Base-by-base conservation (phyloP, 2,329 filamentous ascomycete genomes). In the Plenodomus tracheiphilus region DNA sequence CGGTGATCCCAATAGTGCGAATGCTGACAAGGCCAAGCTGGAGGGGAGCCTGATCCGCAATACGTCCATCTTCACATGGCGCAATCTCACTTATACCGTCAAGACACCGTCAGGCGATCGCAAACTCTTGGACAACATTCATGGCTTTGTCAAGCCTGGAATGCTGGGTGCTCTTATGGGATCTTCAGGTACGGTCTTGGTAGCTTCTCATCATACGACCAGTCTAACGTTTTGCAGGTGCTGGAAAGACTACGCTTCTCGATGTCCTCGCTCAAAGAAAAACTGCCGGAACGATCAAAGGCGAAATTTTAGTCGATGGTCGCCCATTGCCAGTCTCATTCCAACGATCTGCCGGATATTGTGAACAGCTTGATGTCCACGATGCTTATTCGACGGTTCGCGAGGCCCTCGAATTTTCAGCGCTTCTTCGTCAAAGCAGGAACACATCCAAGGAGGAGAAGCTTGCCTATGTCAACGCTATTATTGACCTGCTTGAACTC, bases 61-160 rank as follows among this genome's bases (percentile, higher is more conserved):
- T 65, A 86, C 81, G 0, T 85, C 83, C 0, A 77, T 88, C 0
- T 89, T 95, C 47, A 92, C 88, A 1, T 84, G 81, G 81, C 68
- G 73, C 21, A 73, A 82, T 51, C 74, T 84, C 3, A 72, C 70
- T 7, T 82, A 82, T 48, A 77, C 85, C 70, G 94, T 82, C 52
- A 77, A 75, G 30, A 77, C 63, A 2, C 62, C 64, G 0, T 40
- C 49, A 70, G 43, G 68, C 63, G 15, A 74, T 66, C 10, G 73
- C 73, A 43, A 65, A 71, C 51, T 84, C 1, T 65, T 84, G 10
- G 77, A 83, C 45, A 66, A 80, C 42, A 77, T 84, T 8, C 71
- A 72, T 16, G 81, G 73, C 3, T 84, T 73, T 70, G 79, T 82
- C 2, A 81, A 79, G 47, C 81, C 81, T 1, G 81, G 80, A 1